These are phyloP conservation scores for Xylaria telfairii DNA, from an alignment of 495 filamentous ascomycete species.

Conservation along the genomic window DNA sequence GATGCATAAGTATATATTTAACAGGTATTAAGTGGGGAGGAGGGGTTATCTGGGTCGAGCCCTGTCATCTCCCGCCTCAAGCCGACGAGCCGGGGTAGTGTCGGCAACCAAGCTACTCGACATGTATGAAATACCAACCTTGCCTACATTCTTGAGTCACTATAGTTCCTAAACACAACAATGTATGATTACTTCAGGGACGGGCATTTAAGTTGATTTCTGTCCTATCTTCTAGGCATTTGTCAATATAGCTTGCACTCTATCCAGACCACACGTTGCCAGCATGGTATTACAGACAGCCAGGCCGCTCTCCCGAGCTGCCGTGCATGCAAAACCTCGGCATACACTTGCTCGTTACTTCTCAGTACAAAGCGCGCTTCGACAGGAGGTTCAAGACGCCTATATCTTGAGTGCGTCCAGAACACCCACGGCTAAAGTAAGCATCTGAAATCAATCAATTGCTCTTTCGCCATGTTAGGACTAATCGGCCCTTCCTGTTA, in stretches of 20 bases:
- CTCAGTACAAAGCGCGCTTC: slow-evolving; percentile 62
- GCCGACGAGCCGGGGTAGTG: slow-evolving; percentile 32
- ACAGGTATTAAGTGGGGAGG: no score
- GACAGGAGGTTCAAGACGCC: slow-evolving; percentile 78
- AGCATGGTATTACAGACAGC: slow-evolving; percentile 29
- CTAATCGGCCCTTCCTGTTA: slow-evolving; percentile 43
- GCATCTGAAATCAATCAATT: slow-evolving; percentile 4
- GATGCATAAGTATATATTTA: not conserved
- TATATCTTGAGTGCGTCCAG: slow-evolving; percentile 90
- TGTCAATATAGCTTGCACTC: not conserved
- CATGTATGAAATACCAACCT: not conserved
- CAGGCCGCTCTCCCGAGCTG: slow-evolving; percentile 19
- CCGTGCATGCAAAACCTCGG: slow-evolving; percentile 44
- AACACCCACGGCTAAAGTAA: slow-evolving; percentile 86
- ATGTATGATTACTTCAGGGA: not conserved
- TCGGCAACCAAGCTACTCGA: not conserved
- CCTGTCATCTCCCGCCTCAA: slow-evolving; percentile 38
- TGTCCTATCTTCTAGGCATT: not conserved
- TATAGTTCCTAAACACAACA: not conserved
- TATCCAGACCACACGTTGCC: slow-evolving; percentile 12
- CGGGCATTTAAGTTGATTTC: not conserved
- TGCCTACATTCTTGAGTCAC: not conserved
- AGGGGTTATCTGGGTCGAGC: not conserved
- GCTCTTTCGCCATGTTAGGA: not conserved
- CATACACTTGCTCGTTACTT: slow-evolving; percentile 66